Conservation (phyloP, 257 asterid genomes). For the Jasminum sambac region DNA sequence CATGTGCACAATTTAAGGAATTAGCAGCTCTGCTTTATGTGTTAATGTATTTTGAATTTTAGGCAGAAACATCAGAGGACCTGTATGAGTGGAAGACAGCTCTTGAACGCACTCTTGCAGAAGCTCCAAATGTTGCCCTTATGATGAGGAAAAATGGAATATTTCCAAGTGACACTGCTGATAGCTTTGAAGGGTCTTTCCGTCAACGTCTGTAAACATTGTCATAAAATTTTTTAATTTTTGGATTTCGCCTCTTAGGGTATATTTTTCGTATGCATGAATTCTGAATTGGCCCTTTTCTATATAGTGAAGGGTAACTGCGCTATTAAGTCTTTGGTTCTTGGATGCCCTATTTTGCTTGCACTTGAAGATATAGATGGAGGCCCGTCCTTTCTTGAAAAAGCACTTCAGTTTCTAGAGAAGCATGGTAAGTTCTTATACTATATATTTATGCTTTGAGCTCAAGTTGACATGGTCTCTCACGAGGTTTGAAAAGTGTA, state of each 20-base stretch:
- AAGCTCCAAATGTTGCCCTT: conserved; percentile 91
- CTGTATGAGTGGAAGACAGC: conserved; percentile 94
- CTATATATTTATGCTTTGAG: conserved; percentile 21
- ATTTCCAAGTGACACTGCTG: conserved; percentile 68
- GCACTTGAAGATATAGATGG: conserved; percentile 94
- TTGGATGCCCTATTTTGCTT: conserved; percentile 90
- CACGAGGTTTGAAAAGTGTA: neutral
- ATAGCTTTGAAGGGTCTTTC: conserved; percentile 65
- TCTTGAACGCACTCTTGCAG: conserved; percentile 88
- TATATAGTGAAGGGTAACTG: conserved; percentile 85
- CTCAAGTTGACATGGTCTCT: conserved; percentile 38
- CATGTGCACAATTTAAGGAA: conserved; percentile 11
- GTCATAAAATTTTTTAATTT: neutral
- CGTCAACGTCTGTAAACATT: conserved; percentile 61
- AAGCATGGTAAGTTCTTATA: conserved; percentile 59
- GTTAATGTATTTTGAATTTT: conserved; percentile 25
- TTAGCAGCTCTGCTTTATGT: conserved; percentile 11
- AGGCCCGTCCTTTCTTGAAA: conserved; percentile 75
- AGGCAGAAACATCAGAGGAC: conserved; percentile 93
- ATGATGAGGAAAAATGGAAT: conserved; percentile 93
- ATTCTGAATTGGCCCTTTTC: conserved; percentile 17
- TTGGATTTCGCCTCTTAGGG: conserved; percentile 6
- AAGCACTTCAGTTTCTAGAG: conserved; percentile 60
- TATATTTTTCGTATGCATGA: conserved; percentile 8
- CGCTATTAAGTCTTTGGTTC: conserved; percentile 84